phyloP scores from a whole-genome alignment of 805 yeast genomes.

The Groenewaldozyma tartarivorans region DNA sequence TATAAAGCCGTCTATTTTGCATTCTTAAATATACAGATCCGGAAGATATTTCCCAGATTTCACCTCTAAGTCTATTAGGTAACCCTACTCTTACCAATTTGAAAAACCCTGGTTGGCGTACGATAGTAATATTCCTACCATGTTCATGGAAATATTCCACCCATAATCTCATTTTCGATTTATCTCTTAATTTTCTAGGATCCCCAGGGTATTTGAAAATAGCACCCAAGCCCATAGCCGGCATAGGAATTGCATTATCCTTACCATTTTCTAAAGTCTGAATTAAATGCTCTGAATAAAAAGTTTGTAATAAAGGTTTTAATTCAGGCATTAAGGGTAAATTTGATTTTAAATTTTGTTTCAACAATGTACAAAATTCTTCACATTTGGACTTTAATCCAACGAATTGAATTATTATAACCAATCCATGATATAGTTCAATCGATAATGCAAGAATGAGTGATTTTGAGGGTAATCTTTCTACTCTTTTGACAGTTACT shows the following conservation, averaged over 20 bases:
- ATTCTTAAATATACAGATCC: conserved; percentile 76
- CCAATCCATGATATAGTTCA: conserved; percentile 54
- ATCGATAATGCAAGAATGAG: conserved; percentile 73
- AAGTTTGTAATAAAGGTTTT: conserved; percentile 53
- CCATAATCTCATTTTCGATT: conserved; percentile 85
- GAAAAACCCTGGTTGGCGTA: conserved; percentile 67
- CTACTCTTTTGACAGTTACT: conserved; percentile 74
- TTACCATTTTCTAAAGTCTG: conserved; percentile 23
- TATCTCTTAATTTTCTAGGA: conserved; percentile 64
- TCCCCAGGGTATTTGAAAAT: conserved; percentile 85
- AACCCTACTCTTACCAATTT: conserved; percentile 82
- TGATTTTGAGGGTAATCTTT: conserved; percentile 67
- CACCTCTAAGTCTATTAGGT: conserved; percentile 93
- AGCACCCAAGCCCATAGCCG: conserved; percentile 87
- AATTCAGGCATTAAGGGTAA: conserved; percentile 52
- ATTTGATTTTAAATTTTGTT: conserved; percentile 51
- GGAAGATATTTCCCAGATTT: conserved; percentile 85
- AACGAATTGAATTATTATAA: conserved; percentile 59
- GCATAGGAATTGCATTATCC: conserved; percentile 32
- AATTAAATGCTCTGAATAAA: conserved; percentile 79
- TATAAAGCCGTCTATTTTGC: conserved; percentile 52
- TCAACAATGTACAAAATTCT: conserved; percentile 61
- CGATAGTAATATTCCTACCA: conserved; percentile 74
- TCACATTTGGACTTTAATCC: conserved; percentile 77
- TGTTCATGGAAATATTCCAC: conserved; percentile 76